A percentile compares a stretch with the other conserved stretches of the same genome.
Conservation (phyloP, 345 rosid species). For the Rhodamnia rubescens region DNA sequence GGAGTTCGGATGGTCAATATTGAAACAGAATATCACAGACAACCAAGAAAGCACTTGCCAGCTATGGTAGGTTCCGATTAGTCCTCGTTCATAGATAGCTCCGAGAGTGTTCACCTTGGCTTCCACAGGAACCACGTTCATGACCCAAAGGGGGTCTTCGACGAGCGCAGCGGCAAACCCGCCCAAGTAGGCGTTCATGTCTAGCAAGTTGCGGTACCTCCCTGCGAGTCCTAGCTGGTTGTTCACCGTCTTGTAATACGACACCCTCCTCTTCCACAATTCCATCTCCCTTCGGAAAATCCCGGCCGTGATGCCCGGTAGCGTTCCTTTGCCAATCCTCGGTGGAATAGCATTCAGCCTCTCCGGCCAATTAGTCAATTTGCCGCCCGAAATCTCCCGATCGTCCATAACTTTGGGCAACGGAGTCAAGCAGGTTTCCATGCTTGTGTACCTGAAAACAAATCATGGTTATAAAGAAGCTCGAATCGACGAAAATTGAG, state of each 20-base stretch:
- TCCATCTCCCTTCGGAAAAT: constrained; percentile 16
- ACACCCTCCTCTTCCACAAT: constrained; percentile 39
- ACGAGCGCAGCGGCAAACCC: constrained; percentile 58
- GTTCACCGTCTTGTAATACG: constrained; percentile 39
- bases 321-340: constrained; percentile 31
- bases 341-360: constrained; percentile 49
- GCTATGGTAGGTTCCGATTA: constrained; percentile 54
- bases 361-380: constrained; percentile 42
- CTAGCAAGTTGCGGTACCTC: constrained; percentile 49
- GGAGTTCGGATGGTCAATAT: neutral
- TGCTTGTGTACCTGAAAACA: constrained; percentile 35
- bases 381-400: constrained; percentile 36
- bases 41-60: constrained; percentile 19
- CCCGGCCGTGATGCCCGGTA: constrained; percentile 34
- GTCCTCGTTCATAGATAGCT: constrained; percentile 46
- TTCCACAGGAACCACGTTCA: constrained; percentile 54
- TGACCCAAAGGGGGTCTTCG: constrained; percentile 51
- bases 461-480: neutral
- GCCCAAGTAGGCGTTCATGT: constrained; percentile 55
- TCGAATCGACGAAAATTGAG: neutral
- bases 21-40: neutral
- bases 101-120: constrained; percentile 40
- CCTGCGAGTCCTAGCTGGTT: constrained; percentile 33
- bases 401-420: constrained; percentile 32
- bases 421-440: constrained; percentile 48